phyloP scores from a whole-genome alignment of 2,329 filamentous ascomycete species.

The Dactylellina drechsleri region DNA sequence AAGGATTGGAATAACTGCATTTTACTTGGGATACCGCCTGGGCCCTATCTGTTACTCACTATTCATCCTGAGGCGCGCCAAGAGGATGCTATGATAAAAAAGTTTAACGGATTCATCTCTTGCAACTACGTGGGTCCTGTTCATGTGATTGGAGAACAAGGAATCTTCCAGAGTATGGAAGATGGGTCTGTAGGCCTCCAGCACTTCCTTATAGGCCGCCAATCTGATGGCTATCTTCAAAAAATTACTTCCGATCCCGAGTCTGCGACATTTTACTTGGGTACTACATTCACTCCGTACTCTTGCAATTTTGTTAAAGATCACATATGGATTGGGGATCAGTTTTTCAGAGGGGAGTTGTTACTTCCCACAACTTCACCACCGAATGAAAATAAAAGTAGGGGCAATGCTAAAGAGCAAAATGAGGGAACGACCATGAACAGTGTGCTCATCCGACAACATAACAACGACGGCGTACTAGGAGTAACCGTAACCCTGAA shows the following conservation, averaged over 20 bases:
- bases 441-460: background rate
- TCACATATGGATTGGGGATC: constrained; percentile 26
- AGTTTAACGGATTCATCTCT: background rate
- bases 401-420: too few species aligned
- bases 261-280: background rate
- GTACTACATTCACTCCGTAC: background rate
- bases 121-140: constrained; percentile 30
- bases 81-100: background rate
- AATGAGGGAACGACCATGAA: background rate
- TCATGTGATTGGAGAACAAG: constrained; percentile 10
- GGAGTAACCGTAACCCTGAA: background rate
- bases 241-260: background rate
- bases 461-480: background rate
- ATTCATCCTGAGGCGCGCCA: background rate
- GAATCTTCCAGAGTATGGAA: background rate
- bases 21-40: constrained; percentile 4
- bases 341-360: constrained; percentile 11
- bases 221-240: constrained; percentile 7
- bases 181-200: background rate
- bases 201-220: background rate
- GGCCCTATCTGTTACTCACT: background rate
- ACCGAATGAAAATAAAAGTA: background rate
- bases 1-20: constrained; percentile 24
- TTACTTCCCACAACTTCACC: constrained; percentile 5
- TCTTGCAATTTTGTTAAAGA: background rate